Evolutionary conservation across 2,329 filamentous ascomycete species (phyloP).

Genomic region (Fonsecaea pugnacius): DNA sequence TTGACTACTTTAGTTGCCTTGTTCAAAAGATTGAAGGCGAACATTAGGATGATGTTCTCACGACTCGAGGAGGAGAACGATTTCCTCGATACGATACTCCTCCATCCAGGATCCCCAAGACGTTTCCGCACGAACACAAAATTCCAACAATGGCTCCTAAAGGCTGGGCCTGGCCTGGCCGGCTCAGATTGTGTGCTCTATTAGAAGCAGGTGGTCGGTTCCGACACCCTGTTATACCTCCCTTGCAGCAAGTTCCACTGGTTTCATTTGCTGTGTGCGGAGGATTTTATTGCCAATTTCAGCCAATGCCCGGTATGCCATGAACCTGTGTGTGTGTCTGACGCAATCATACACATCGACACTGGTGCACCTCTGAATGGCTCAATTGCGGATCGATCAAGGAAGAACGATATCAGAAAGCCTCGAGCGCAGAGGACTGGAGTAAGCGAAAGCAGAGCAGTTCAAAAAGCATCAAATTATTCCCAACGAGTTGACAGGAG

Average conservation of each 20-base stretch:
- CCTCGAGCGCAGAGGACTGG: neutral
- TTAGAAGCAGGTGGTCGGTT: neutral
- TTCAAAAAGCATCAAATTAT: neutral
- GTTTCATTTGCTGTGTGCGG: constrained; percentile 11
- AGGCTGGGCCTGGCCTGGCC: neutral
- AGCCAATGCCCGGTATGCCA: constrained; percentile 4
- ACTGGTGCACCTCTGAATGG: neutral
- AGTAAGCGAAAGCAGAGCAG: neutral
- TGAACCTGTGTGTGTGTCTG: neutral
- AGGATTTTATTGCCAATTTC: neutral
- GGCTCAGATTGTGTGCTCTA: neutral
- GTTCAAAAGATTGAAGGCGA: neutral
- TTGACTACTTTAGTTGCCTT: neutral
- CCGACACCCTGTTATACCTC: constrained; percentile 3
- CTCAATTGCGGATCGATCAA: neutral
- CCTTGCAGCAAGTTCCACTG: constrained; percentile 9
- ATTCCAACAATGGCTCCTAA: neutral
- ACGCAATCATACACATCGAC: neutral
- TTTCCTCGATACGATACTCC: neutral
- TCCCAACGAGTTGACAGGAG: neutral
- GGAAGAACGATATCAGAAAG: neutral
- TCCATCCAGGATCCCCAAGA: neutral
- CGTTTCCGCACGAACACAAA: neutral
- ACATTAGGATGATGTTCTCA: neutral
- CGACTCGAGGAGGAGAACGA: neutral